Conservation (phyloP, 23 red algal species). For the Gracilariopsis chorda region DNA sequence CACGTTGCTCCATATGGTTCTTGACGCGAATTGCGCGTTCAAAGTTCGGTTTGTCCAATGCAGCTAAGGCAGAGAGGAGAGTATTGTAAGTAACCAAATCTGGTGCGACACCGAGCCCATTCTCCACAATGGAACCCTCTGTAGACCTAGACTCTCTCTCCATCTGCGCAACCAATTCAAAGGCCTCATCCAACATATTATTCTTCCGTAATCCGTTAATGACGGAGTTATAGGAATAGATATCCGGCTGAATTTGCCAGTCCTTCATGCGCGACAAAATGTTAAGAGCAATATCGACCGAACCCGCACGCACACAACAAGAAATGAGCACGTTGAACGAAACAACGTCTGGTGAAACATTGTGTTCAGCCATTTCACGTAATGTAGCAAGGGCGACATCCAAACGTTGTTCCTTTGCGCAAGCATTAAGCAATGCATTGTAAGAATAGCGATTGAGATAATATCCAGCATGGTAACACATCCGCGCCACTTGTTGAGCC, state of each 20-base stretch:
- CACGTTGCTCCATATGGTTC: slow-evolving; percentile 37
- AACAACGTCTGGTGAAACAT: slow-evolving; percentile 78
- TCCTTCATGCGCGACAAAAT: slow-evolving; percentile 74
- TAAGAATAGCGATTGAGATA: slow-evolving; percentile 53
- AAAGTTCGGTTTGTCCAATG: slow-evolving; percentile 21
- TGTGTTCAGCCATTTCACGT: slow-evolving; percentile 48
- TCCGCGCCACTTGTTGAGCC: neutral
- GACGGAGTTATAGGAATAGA: slow-evolving; percentile 82
- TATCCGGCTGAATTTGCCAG: slow-evolving; percentile 60
- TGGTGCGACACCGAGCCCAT: neutral
- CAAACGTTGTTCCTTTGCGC: slow-evolving; percentile 33
- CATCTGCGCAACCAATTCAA: slow-evolving; percentile 66
- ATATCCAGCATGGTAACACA: slow-evolving; percentile 22
- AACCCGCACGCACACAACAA: slow-evolving; percentile 64
- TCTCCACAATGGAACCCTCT: neutral
- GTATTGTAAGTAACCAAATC: slow-evolving; percentile 78
- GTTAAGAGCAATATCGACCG: slow-evolving; percentile 64
- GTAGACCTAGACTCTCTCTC: neutral
- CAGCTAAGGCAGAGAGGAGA: slow-evolving; percentile 40
- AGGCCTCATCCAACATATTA: slow-evolving; percentile 60
- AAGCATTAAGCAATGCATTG: slow-evolving; percentile 66
- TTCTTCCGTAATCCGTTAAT: slow-evolving; percentile 71
- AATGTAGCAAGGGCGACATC: slow-evolving; percentile 49
- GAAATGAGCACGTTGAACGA: slow-evolving; percentile 84
- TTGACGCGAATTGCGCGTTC: slow-evolving; percentile 51